Conservation (phyloP, 257 asterid genomes). For the Lavandula angustifolia region DNA sequence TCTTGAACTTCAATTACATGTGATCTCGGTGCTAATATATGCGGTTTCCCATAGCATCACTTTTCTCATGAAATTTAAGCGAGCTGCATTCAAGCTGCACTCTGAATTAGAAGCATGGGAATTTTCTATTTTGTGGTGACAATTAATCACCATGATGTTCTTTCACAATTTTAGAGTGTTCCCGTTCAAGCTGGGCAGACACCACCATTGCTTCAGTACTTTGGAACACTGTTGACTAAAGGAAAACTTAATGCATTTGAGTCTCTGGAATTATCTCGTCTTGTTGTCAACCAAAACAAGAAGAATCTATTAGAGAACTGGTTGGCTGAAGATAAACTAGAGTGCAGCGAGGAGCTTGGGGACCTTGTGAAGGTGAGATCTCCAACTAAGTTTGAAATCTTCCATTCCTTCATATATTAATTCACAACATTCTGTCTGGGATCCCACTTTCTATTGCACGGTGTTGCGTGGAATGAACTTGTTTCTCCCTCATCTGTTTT, state of each 20-base stretch:
- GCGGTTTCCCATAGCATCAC: not conserved
- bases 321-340: constrained; percentile 98
- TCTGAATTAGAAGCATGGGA: constrained; percentile 13
- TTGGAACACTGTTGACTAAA: constrained; percentile 89
- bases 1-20: not conserved
- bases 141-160: constrained; percentile 11
- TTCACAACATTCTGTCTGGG: not conserved
- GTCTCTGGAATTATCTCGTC: constrained; percentile 94
- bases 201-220: constrained; percentile 95
- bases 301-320: constrained; percentile 95
- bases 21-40: too few relatives aligned
- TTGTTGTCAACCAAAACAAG: constrained; percentile 96
- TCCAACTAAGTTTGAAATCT: constrained; percentile 27
- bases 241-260: constrained; percentile 97
- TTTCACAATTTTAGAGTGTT: constrained; percentile 70
- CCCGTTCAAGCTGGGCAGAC: constrained; percentile 99
- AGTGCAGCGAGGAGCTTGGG: constrained; percentile 99
- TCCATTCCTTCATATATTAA: not conserved
- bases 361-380: constrained; percentile 91
- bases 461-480: constrained; percentile 17
- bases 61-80: constrained; percentile 4
- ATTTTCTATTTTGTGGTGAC: constrained; percentile 2
- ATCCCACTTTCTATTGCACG: constrained; percentile 21
- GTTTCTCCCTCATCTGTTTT: constrained; percentile 28
- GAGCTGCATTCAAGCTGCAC: constrained; percentile 12